Conservation (phyloP, 1,139 yeast genomes). For the Taiozyma sp. region DNA sequence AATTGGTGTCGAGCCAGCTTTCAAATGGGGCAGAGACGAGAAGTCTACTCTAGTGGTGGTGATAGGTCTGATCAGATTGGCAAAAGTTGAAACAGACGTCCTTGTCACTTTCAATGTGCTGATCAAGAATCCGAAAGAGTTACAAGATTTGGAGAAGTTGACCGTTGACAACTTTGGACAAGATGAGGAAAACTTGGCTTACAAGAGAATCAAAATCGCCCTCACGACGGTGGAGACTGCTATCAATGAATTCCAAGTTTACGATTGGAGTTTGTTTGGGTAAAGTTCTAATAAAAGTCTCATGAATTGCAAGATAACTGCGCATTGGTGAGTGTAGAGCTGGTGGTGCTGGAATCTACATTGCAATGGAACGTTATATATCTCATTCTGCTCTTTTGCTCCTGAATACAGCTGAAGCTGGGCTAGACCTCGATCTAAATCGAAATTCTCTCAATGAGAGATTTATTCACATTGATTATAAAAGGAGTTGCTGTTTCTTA, state of each 20-base stretch:
- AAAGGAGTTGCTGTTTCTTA: not conserved
- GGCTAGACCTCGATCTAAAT: not conserved
- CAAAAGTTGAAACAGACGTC: constrained; percentile 54
- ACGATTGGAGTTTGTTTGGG: constrained; percentile 44
- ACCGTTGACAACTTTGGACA: constrained; percentile 6
- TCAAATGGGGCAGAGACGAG: constrained; percentile 46
- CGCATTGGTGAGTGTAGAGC: not conserved
- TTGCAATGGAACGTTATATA: not conserved
- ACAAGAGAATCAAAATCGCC: constrained; percentile 28
- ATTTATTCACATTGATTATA: not conserved
- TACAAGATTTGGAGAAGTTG: constrained; percentile 21
- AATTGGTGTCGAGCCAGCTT: constrained; percentile 33
- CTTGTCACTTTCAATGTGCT: constrained; percentile 60
- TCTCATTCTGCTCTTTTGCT: too few relatives aligned
- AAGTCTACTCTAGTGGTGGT: constrained; percentile 38
- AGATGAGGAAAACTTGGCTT: constrained; percentile 17
- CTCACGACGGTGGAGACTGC: constrained; percentile 28
- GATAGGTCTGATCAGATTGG: constrained; percentile 49
- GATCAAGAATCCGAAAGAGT: constrained; percentile 22
- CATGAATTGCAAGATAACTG: not conserved
- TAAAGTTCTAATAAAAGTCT: constrained; percentile 10
- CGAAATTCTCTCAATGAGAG: not conserved
- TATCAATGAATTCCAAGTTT: constrained; percentile 31
- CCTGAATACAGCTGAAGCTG: not conserved
- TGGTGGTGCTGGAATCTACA: not conserved